Conservation (phyloP, 2,329 filamentous ascomycete species). For the Pleurostoma richardsiae region DNA sequence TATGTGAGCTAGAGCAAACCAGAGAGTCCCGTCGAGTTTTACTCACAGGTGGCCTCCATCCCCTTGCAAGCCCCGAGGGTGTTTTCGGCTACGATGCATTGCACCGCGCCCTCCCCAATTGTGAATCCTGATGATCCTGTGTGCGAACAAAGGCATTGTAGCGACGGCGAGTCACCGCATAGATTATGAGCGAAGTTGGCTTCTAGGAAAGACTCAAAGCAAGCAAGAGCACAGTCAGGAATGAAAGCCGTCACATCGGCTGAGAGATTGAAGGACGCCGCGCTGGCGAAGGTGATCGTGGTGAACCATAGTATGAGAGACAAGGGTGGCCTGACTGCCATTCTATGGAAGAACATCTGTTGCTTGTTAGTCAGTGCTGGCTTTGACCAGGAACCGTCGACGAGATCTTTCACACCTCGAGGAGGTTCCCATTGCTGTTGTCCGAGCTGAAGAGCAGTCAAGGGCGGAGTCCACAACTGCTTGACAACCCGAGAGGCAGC, state of each 20-base stretch:
- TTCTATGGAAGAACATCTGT: slow-evolving; percentile 37
- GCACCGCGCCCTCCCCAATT: slow-evolving; percentile 64
- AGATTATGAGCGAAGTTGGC: slow-evolving; percentile 46
- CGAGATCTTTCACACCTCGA: not conserved
- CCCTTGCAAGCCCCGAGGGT: slow-evolving; percentile 45
- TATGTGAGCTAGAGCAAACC: slow-evolving; percentile 9
- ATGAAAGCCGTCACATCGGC: slow-evolving; percentile 36
- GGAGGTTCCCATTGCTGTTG: not conserved
- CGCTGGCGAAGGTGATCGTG: slow-evolving; percentile 15
- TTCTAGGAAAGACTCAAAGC: slow-evolving; percentile 58
- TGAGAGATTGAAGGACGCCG: slow-evolving; percentile 23
- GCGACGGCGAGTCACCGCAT: slow-evolving; percentile 44
- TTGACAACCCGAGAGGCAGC: not conserved
- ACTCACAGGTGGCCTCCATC: slow-evolving; percentile 33
- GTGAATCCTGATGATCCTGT: slow-evolving; percentile 59
- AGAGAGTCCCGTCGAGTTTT: not conserved
- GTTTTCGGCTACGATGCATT: slow-evolving; percentile 57
- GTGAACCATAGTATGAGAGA: slow-evolving; percentile 22
- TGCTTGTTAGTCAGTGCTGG: too few relatives aligned
- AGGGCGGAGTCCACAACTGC: too few relatives aligned
- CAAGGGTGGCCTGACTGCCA: slow-evolving; percentile 31
- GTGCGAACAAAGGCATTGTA: slow-evolving; percentile 60
- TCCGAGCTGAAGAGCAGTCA: not conserved
- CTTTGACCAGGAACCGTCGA: too few relatives aligned
- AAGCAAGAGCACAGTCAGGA: slow-evolving; percentile 55